Base-by-base conservation (phyloP, 495 filamentous ascomycete genomes). In the Penicillium maclennaniae region DNA sequence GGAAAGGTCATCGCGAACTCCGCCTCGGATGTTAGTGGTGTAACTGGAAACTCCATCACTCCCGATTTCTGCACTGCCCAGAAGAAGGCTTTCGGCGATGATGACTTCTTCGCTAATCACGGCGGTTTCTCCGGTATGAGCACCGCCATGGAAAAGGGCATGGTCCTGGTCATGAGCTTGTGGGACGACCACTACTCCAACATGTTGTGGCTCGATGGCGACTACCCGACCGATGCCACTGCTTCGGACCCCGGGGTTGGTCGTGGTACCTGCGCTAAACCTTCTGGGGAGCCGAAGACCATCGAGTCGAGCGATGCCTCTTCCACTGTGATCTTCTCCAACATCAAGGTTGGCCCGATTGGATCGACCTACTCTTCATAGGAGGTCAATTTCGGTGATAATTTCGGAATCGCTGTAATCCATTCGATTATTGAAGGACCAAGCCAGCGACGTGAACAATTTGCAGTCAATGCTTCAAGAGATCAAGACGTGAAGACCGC, bases 161-260 rank as follows among this genome's bases (percentile, higher is more conserved):
- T 89, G 83, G 87, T 88, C 40, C 79, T 91, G 17, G 86, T 87
- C 63, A 79, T 91, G 80, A 84, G 80, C 57, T 63, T 91, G 66
- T 91, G 87, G 87, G 86, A 89, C 63, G 87, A 91, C 74, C 81
- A 91, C 72, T 71, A 79, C 31, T 73, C 79, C 71, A 80, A 88
- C 72, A 92, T 92, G 89, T 79, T 87, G 62, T 92, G 89, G 89
- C 83, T 93, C 61, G 88, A 92, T 75, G 83, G 83, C 65, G 79
- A 73, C 69, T 90, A 85, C 77, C 88, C 88, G 3, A 69, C 76
- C 36, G 75, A 78, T 61, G 75, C 69, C 4, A 75, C 76, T 27
- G 69, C 77, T 37, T 74, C 74, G 51, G 61, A 59, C 19, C 85
- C 86, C 34, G 89, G 89, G 70, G 78, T 81, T 51, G 77, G 77